Evolutionary conservation across 2,329 filamentous ascomycete genomes (phyloP), one percentile per base, ranked within the genome.

Genomic region (Blastomyces emzantsi): DNA sequence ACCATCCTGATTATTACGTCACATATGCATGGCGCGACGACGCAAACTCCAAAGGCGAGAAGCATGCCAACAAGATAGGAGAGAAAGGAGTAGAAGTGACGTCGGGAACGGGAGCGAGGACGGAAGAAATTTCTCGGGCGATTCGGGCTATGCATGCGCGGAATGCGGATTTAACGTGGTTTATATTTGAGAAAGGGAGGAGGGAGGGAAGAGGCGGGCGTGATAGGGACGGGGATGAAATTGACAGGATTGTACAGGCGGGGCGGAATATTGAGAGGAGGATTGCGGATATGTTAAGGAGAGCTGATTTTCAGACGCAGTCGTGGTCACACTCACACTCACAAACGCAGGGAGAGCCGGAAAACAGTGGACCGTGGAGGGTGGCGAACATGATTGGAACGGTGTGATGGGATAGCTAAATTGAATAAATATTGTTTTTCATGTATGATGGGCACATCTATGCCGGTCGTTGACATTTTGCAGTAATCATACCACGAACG

Each of bases 111-210:
- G 28, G 41, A 45, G 19, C 65, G 68, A 45, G 65, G 66, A 17
- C 61, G 63, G 28, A 66, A 60, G 64, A 69, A 25, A 41, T 71
- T 22, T 61, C 68, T 13, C 61, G 65, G 13, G 73, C 72, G 1
- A 73, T 78, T 56, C 67, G 67, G 11, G 73, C 76, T 1, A 78
- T 78, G 76, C 72, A 76, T 65, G 70, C 69, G 11, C 78, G 75
- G 75, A 78, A 78, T 64, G 66, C 69, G 11, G 76, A 78, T 67
- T 61, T 78, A 39, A 73, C 76, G 0, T 78, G 76, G 76, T 75
- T 77, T 62, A 67, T 77, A 6, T 78, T 78, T 60, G 67, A 68
- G 61, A 67, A 67, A 30, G 67, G 60, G 7, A 36, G 33, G 33
- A 52, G 41, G 25, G n/a, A 11, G 6, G 11, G 15, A 2, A 22